Percentiles rank a stretch among this genome's conserved stretches.
These are phyloP conservation scores for Globisporangium orthogonon DNA, from an alignment of 352 stramenopile species.

Conservation along the genomic window DNA sequence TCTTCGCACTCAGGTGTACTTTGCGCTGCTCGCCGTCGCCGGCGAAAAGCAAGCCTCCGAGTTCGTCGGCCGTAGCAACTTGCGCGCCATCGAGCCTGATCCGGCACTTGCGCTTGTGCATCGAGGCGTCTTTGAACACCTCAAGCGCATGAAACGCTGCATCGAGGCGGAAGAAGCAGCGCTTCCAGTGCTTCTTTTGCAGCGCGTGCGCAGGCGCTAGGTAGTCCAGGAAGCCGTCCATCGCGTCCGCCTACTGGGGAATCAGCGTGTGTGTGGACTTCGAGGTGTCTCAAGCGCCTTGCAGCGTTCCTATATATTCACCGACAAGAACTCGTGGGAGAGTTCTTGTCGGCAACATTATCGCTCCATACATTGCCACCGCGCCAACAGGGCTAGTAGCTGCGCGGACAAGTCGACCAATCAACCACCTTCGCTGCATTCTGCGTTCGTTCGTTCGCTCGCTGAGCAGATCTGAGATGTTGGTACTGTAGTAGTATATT, in stretches of 20 bases:
- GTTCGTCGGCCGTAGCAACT: constrained; percentile 46
- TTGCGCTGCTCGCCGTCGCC: not conserved
- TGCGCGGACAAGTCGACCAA: too few species aligned
- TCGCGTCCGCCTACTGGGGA: constrained; percentile 3
- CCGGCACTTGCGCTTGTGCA: constrained; percentile 31
- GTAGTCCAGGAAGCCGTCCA: constrained; percentile 61
- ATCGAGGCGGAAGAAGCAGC: constrained; percentile 44
- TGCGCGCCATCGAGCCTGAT: constrained; percentile 34
- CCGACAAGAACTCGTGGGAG: too few species aligned
- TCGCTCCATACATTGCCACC: too few species aligned
- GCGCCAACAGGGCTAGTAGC: too few species aligned
- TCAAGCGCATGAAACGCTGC: constrained; percentile 46
- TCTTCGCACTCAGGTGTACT: constrained; percentile 12
- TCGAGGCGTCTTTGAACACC: constrained; percentile 41
- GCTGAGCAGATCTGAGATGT: not conserved
- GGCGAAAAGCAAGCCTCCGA: constrained; percentile 36
- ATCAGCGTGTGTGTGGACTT: too few species aligned
- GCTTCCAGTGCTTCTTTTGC: constrained; percentile 38
- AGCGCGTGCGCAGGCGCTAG: constrained; percentile 24
- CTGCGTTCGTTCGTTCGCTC: too few species aligned
- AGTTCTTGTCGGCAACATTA: too few species aligned
- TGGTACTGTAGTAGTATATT: not conserved
- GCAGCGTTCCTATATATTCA: too few species aligned
- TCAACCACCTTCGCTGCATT: too few species aligned
- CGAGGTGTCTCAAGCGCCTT: too few species aligned